Conservation (phyloP, 176 grass and related monocot genomes). For the Guadua angustifolia region DNA sequence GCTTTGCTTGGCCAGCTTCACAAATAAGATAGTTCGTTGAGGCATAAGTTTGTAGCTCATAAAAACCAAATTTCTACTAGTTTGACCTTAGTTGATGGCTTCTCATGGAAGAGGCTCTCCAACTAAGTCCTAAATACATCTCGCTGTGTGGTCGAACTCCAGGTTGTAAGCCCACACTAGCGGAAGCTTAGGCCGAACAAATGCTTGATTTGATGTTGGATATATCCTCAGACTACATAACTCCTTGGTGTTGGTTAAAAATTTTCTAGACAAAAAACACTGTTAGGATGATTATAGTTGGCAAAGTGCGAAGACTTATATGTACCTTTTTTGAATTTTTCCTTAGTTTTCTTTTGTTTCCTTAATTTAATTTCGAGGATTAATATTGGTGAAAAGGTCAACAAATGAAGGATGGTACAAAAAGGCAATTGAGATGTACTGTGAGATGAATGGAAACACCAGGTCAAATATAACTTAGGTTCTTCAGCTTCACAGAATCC, state of each 20-base stretch:
- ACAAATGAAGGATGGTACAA: not conserved
- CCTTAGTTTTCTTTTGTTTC: not conserved
- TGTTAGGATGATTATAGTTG: not conserved
- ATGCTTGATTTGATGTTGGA: not conserved
- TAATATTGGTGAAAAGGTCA: not conserved
- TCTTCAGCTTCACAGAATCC: not conserved
- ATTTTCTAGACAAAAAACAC: not conserved
- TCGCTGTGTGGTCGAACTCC: not conserved
- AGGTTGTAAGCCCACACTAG: not conserved
- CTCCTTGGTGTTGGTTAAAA: not conserved
- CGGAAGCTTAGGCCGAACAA: not conserved
- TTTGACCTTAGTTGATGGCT: slow-evolving; percentile 16
- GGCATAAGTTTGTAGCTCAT: not conserved
- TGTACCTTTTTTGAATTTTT: slow-evolving; percentile 1
- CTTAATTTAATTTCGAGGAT: not conserved
- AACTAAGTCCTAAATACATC: not conserved
- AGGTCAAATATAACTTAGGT: not conserved
- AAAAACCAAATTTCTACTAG: not conserved
- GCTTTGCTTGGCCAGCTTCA: not conserved
- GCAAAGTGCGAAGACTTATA: not conserved
- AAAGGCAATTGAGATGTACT: not conserved
- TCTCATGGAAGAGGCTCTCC: not conserved
- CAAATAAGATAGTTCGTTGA: not conserved
- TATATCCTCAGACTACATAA: not conserved
- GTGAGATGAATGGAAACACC: not conserved